A percentile compares a stretch with the other conserved stretches of the same genome.
Evolutionary conservation across 805 yeast species (phyloP).

Genomic region (Wickerhamomyces queroliae): DNA sequence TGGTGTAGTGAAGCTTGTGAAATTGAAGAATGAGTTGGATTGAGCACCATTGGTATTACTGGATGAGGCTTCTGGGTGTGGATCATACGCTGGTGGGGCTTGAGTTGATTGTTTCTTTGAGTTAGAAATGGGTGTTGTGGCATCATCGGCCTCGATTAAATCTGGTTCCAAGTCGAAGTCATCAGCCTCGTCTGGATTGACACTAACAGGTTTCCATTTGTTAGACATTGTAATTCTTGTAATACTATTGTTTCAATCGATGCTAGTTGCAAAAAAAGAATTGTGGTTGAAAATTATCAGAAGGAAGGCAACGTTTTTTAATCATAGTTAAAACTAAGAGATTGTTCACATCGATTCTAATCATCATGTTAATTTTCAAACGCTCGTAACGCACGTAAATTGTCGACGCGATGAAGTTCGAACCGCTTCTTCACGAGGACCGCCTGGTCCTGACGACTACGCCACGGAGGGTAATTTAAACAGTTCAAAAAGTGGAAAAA

Average conservation of each 20-base stretch:
- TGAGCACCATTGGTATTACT: neutral
- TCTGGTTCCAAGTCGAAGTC: constrained; percentile 25
- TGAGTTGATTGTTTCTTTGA: neutral
- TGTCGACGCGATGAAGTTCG: neutral
- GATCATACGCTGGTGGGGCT: neutral
- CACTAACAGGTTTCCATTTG: constrained; percentile 23
- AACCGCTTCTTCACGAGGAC: neutral
- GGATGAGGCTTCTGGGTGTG: too few species aligned
- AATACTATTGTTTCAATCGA: neutral
- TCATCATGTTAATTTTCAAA: constrained; percentile 19
- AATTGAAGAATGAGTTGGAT: constrained; percentile 21
- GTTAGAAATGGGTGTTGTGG: constrained; percentile 3
- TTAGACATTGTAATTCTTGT: constrained; percentile 10
- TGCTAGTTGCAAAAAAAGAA: constrained; percentile 1
- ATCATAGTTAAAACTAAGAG: constrained; percentile 24
- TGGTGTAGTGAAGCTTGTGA: constrained; percentile 22
- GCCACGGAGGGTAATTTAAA: constrained; percentile 1
- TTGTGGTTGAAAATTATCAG: constrained; percentile 16
- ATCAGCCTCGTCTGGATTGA: constrained; percentile 21
- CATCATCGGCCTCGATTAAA: constrained; percentile 21
- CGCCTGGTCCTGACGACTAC: neutral
- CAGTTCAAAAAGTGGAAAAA: neutral
- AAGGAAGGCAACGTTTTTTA: constrained; percentile 25
- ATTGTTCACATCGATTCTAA: constrained; percentile 24
- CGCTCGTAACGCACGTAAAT: neutral